A percentile compares a stretch with the other conserved stretches of the same genome.
These are phyloP conservation scores for Dendrobium officinale DNA, from an alignment of 106 monocot genomes.

Conservation along the genomic window DNA sequence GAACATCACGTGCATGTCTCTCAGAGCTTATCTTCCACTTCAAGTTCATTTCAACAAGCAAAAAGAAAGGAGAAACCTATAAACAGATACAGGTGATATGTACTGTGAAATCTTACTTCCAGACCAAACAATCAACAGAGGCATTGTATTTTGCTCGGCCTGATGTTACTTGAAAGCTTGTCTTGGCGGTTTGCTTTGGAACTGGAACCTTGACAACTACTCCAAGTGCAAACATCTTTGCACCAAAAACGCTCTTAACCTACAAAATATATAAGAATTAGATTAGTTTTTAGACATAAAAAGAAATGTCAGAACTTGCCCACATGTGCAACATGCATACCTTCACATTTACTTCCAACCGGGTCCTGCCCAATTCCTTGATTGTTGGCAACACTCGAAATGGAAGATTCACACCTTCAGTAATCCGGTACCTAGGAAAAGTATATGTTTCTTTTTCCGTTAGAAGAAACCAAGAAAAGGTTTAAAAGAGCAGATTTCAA, in stretches of 20 bases:
- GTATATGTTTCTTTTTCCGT: not conserved
- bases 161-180: constrained; percentile 96
- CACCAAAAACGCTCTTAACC: constrained; percentile 99
- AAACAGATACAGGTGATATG: not conserved
- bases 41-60: not conserved
- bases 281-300: not conserved
- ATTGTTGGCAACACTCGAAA: constrained; percentile 96
- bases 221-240: constrained; percentile 98
- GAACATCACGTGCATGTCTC: not conserved
- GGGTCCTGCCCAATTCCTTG: constrained; percentile 90
- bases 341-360: constrained; percentile 99
- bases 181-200: constrained; percentile 97
- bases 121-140: constrained; percentile 85
- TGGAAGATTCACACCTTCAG: constrained; percentile 98
- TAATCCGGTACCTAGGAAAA: constrained; percentile 80
- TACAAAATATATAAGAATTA: constrained; percentile 19
- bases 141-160: constrained; percentile 99
- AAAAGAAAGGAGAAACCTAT: not conserved
- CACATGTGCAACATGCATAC: constrained; percentile 22
- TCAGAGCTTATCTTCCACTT: not conserved
- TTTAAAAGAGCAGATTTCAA: too few relatives aligned
- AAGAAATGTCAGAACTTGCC: not conserved
- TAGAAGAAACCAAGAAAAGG: not conserved
- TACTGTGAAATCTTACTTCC: constrained; percentile 74
- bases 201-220: constrained; percentile 98